Base-by-base conservation (phyloP, 805 yeast genomes). In the Candida jianshihensis region DNA sequence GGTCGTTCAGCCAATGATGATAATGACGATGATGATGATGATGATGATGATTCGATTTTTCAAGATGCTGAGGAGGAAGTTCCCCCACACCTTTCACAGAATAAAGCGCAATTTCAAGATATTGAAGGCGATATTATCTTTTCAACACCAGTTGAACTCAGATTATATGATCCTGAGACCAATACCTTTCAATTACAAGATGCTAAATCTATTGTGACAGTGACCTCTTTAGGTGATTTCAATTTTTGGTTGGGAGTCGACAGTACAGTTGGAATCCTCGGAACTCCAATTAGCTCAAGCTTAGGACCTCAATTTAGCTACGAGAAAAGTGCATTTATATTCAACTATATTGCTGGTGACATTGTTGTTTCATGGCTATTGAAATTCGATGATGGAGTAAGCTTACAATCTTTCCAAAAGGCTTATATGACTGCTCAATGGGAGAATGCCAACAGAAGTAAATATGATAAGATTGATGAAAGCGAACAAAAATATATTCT, bases 291-390 rank as follows among this genome's bases (percentile, higher is more conserved):
- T 17, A 53, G 63, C 10, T 66, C 73, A 11, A 66, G 68, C 20
- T 61, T 86, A 58, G 78, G 72, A 49, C 86, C 92, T 2, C 66
- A 71, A n/a, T 79, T 84, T 53, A 76, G 79, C 51, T 68, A 64
- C 42, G 76, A 70, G 11, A 60, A 70, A 22, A 44, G 56, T 12
- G 68, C 84, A 1, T 81, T 87, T 46, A 70, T 81, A 12, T 87
- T 85, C 68, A 81, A 83, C 53, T 68, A 73, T 43, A 33, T 42
- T 26, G 31, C 36, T 19, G 46, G 60, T 5, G 67, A 56, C 6
- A 56, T 49, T 31, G 48, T 78, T 0, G 61, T 68, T 19, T 79
- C 95, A 1, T 83, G 81, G 71, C 64, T 84, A 45, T 47, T 84
- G 26, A 73, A 68, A 46, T 85, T 87, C 49, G 43, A 44, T 1